Evolutionary conservation across 345 rosid genomes (phyloP), one percentile per base, ranked within the genome.

Genomic region (Heritiera littoralis): DNA sequence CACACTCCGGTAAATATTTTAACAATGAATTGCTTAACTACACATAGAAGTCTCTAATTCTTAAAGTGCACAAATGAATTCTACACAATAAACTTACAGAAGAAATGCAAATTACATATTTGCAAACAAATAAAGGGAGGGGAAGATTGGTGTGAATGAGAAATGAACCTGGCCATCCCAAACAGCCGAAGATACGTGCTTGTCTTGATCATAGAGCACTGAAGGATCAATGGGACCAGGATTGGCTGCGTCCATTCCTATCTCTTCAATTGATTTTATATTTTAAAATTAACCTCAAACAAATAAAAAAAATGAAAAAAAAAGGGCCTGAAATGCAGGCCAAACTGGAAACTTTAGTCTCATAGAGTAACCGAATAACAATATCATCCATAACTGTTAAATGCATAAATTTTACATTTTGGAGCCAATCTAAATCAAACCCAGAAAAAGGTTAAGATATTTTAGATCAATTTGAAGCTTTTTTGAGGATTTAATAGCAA

Each of bases 121-220:
- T 65, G 45, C 20, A 17, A 61, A 61, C 13, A 28, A 61, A 55
- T 18, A 55, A 17, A 55, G 59, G 20, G 23, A 54, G 12, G 35
- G 23, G 61, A 56, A 56, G 48, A 49, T 48, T 17, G 28, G 32
- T 54, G 54, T 5, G n/a, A 56, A 48, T 41, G 55, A 67, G 32
- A 67, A 58, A 13, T 67, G 23, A 70, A 89, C 93, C 93, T 89
- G 93, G 81, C 94, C 96, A 73, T 90, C 96, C 96, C 96, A 92
- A 78, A 92, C 92, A 28, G 94, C 97, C 3, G 93, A 84, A 51
- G 97, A 92, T 6, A 92, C 97, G 80, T 92, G 97, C 82, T 89
- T 92, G 69, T 89, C 97, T 85, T 92, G 94, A 83, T 92, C 97
- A 79, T 88, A 92, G 18, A 95, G 93, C 6, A 90, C 81, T 82